These are phyloP conservation scores for Suillus occidentalis DNA, from an alignment of 768 basidiomycete species.

Conservation along the genomic window DNA sequence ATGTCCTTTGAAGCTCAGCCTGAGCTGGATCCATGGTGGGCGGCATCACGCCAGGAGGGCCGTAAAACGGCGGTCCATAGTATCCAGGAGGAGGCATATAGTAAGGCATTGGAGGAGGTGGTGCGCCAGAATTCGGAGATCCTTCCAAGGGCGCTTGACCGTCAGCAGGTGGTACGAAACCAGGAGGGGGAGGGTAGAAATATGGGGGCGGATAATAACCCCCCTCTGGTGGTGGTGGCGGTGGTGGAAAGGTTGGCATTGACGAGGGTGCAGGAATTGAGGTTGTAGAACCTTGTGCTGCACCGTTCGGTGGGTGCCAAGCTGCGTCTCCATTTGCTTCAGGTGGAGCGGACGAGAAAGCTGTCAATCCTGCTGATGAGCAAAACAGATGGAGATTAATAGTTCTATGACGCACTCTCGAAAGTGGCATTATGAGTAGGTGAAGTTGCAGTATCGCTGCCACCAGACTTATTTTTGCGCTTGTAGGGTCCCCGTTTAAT, in stretches of 20 bases:
- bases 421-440: constrained; percentile 11
- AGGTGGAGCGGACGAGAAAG: constrained; percentile 10
- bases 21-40: constrained; percentile 31
- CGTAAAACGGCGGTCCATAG: constrained; percentile 33
- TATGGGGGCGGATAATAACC: constrained; percentile 38
- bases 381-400: neutral
- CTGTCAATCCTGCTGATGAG: constrained; percentile 17
- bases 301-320: constrained; percentile 31
- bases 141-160: constrained; percentile 35
- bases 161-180: constrained; percentile 40
- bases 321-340: constrained; percentile 28
- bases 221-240: constrained; percentile 36
- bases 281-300: constrained; percentile 16
- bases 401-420: neutral
- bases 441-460: constrained; percentile 23
- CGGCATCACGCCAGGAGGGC: constrained; percentile 31
- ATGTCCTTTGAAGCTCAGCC: constrained; percentile 21
- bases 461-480: constrained; percentile 42
- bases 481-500: constrained; percentile 61
- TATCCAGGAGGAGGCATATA: constrained; percentile 42
- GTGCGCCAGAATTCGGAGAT: constrained; percentile 27
- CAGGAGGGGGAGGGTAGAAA: constrained; percentile 41
- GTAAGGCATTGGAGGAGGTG: constrained; percentile 34
- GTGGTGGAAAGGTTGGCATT: constrained; percentile 28
- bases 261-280: constrained; percentile 22